A percentile compares a stretch with the other conserved stretches of the same genome.
These are phyloP conservation scores for Alternaria hordeiaustralica DNA, from an alignment of 2,329 filamentous ascomycete genomes.

Conservation along the genomic window DNA sequence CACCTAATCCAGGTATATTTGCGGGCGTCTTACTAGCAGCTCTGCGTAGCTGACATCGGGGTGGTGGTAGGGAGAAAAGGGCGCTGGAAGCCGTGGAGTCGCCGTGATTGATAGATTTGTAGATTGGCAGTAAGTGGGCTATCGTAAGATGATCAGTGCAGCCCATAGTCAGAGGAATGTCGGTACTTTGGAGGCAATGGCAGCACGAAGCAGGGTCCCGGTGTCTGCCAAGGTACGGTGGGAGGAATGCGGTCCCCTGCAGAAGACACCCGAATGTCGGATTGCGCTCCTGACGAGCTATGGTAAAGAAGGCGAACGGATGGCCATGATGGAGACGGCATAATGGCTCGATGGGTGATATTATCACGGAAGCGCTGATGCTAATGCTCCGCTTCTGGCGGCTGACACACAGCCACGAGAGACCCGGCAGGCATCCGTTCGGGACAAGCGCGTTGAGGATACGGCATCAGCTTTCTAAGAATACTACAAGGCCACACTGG, in stretches of 20 bases:
- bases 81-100: background rate
- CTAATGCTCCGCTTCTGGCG: slow-evolving; percentile 34
- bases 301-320: slow-evolving; percentile 1
- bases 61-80: background rate
- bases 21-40: background rate
- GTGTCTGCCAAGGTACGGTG: background rate
- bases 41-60: background rate
- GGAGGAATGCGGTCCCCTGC: background rate
- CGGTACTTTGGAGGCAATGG: background rate
- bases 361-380: slow-evolving; percentile 23
- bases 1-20: background rate
- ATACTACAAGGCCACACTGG: slow-evolving; percentile 30
- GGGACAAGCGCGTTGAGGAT: slow-evolving; percentile 33
- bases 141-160: background rate
- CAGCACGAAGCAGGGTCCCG: slow-evolving; percentile 4
- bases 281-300: slow-evolving; percentile 1
- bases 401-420: slow-evolving; percentile 46
- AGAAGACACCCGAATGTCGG: background rate
- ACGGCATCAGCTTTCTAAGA: slow-evolving; percentile 48
- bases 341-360: slow-evolving; percentile 14
- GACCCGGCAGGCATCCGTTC: slow-evolving; percentile 28
- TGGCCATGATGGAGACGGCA: background rate
- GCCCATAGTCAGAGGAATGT: background rate
- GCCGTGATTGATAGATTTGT: background rate
- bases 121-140: background rate